Percentiles rank a stretch among this genome's conserved stretches.
phyloP scores from a whole-genome alignment of 2,329 filamentous ascomycete genomes.

The Claviceps quebecensis region DNA sequence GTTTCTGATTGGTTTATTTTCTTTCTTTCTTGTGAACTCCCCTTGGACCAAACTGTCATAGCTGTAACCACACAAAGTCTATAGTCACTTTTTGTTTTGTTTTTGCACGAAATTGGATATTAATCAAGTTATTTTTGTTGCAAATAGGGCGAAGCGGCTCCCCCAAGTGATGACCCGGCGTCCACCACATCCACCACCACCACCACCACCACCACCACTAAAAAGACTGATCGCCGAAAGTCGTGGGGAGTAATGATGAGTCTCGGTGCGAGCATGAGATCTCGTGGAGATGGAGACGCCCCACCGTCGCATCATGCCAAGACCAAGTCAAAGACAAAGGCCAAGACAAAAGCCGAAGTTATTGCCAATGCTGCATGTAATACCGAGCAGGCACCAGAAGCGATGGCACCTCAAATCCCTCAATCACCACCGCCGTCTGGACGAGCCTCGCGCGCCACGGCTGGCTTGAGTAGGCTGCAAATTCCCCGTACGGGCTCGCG shows the following conservation, averaged over 20 bases:
- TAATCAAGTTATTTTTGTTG: slow-evolving; percentile 14
- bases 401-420: slow-evolving; percentile 3
- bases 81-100: slow-evolving; percentile 10
- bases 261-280: slow-evolving; percentile 16
- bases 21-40: background rate
- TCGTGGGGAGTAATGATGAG: slow-evolving; percentile 30
- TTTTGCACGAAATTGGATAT: slow-evolving; percentile 14
- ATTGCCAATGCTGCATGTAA: background rate
- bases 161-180: slow-evolving; percentile 22
- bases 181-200: slow-evolving; percentile 10
- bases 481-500: slow-evolving; percentile 4
- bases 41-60: background rate
- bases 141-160: slow-evolving; percentile 17
- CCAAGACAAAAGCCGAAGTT: background rate
- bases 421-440: background rate
- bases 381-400: background rate
- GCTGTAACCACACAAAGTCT: slow-evolving; percentile 10
- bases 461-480: slow-evolving; percentile 7
- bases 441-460: slow-evolving; percentile 4
- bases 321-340: background rate
- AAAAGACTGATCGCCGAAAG: slow-evolving; percentile 25
- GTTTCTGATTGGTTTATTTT: background rate
- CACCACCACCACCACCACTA: too few species aligned
- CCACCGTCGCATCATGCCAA: slow-evolving; percentile 6
- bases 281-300: slow-evolving; percentile 13